A percentile compares a stretch with the other conserved stretches of the same genome.
These are phyloP conservation scores for Entomortierella chlamydospora DNA, from an alignment of 192 early-diverging fungal genomes.

Conservation along the genomic window DNA sequence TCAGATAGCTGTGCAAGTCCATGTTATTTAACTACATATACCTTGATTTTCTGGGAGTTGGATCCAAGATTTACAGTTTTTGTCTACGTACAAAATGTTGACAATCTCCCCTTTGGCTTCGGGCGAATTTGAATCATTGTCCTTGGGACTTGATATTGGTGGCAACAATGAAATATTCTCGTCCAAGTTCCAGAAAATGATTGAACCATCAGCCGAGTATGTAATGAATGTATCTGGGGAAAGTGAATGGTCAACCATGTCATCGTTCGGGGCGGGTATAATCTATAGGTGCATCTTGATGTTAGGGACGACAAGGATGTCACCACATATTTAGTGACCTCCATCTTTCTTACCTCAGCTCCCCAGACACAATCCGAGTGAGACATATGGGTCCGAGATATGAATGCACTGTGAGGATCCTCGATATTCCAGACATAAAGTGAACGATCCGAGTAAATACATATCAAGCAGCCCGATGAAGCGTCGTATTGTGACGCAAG, in stretches of 20 bases:
- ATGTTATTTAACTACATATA: constrained; percentile 2
- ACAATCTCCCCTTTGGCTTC: constrained; percentile 35
- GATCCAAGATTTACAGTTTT: constrained; percentile 36
- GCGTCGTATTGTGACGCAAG: constrained; percentile 70
- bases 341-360: constrained; percentile 69
- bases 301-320: neutral
- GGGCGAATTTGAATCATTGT: neutral
- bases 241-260: constrained; percentile 11
- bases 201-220: constrained; percentile 81
- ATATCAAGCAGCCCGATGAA: constrained; percentile 60
- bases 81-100: constrained; percentile 50
- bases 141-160: neutral
- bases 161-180: constrained; percentile 13
- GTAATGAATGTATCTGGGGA: constrained; percentile 76
- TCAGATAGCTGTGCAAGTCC: no score
- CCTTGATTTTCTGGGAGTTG: constrained; percentile 25
- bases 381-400: constrained; percentile 70
- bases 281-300: constrained; percentile 31
- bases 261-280: constrained; percentile 31
- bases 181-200: constrained; percentile 85
- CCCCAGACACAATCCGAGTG: constrained; percentile 89
- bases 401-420: constrained; percentile 64
- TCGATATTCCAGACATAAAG: constrained; percentile 80
- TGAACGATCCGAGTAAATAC: constrained; percentile 78
- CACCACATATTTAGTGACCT: neutral